Conservation (phyloP, 2,329 filamentous ascomycete species). For the Colletotrichum sp. region DNA sequence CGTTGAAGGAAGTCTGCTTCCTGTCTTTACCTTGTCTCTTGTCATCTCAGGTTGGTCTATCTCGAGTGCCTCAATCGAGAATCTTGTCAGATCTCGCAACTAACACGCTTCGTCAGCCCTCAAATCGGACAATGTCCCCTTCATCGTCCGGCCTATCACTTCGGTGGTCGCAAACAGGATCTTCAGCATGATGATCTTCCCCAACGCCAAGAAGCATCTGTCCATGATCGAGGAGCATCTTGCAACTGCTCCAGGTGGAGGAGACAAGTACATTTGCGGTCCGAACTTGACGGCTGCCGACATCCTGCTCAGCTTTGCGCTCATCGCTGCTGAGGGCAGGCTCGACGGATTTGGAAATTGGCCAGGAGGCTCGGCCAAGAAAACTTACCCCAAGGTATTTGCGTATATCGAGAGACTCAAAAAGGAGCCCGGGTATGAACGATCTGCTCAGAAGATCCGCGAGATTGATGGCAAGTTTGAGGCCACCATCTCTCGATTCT, state of each 20-base stretch:
- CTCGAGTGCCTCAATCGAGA: neutral
- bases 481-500: neutral
- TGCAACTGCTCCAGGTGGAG: slow-evolving; percentile 42
- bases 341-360: slow-evolving; percentile 47
- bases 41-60: slow-evolving; percentile 55
- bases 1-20: slow-evolving; percentile 83
- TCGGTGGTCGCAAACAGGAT: slow-evolving; percentile 47
- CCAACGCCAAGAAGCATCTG: slow-evolving; percentile 53
- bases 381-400: slow-evolving; percentile 47
- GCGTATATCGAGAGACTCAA: slow-evolving; percentile 53
- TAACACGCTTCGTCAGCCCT: slow-evolving; percentile 35
- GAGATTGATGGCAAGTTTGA: slow-evolving; percentile 49
- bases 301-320: slow-evolving; percentile 57
- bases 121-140: slow-evolving; percentile 51
- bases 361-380: slow-evolving; percentile 42
- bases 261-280: slow-evolving; percentile 54
- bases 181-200: slow-evolving; percentile 46
- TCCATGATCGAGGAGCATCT: slow-evolving; percentile 56
- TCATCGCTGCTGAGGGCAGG: slow-evolving; percentile 47
- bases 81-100: neutral
- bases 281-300: slow-evolving; percentile 55
- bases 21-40: slow-evolving; percentile 67
- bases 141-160: slow-evolving; percentile 59
- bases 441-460: slow-evolving; percentile 52
- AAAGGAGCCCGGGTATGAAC: slow-evolving; percentile 51